Evolutionary conservation across 2,329 filamentous ascomycete species (phyloP), one percentile per base, ranked within the genome.

Genomic region (Neurospora crassa): DNA sequence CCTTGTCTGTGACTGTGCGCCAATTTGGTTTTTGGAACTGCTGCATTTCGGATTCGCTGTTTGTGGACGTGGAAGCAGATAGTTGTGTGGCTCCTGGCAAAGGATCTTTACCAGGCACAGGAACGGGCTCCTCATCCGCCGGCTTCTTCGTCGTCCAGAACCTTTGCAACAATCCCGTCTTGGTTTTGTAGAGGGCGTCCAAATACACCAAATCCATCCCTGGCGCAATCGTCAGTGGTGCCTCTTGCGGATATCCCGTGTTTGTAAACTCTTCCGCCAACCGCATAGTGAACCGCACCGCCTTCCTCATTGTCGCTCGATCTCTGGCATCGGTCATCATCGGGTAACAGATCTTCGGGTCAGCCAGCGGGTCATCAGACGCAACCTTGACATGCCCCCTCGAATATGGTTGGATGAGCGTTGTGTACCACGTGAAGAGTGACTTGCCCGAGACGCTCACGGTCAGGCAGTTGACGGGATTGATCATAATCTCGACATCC

Each of bases 401-500:
- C 0, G 80, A 77, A 72, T 77, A 71, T 14, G 79, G 78, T 71
- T 80, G 77, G 34, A 79, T 70, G 11, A 80, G 73, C 2, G 77
- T 76, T 12, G 76, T 72, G 71, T 78, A 77, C 37, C 79, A 74
- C 4, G 73, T 76, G 40, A 77, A 74, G 5, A 76, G 73, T 3
- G 75, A 71, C 16, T 74, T 74, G 20, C 74, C 75, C 0, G 73
- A 71, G 41, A 79, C 76, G 8, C 79, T 73, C 0, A 76, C 74
- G 11, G 75, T 76, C 7, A 76, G 71, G 14, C 74, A 71, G 1
- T 80, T 79, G 4, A 80, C 78, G 75, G 82, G 82, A 70, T 82
- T 79, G 11, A 84, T 73, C 73, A 85, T 78, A 69, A 80, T 72
- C 69, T 81, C 79, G 29, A 78, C 67, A 20, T 81, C 77, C 1